Percentiles rank a stretch among this genome's conserved stretches.
Conservation (phyloP, 495 filamentous ascomycete genomes). For the Podospora didyma region DNA sequence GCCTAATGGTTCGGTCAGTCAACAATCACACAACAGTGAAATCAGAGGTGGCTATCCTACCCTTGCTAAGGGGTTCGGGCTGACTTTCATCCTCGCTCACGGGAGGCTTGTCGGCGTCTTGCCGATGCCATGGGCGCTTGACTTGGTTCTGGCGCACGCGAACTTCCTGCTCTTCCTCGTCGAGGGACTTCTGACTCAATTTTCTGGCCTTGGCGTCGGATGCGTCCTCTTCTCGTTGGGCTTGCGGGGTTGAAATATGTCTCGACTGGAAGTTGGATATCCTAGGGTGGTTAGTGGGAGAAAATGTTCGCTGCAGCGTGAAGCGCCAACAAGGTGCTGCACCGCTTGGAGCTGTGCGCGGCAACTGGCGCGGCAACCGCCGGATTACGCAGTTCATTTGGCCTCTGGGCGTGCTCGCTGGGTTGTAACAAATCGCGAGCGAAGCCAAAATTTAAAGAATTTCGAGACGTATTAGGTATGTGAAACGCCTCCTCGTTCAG, state of each 20-base stretch:
- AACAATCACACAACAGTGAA: not conserved
- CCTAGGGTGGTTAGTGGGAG: not conserved
- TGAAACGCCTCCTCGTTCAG: no score
- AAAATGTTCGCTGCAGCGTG: not conserved
- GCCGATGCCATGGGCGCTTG: conserved; percentile 63
- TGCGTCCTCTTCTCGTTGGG: conserved; percentile 3
- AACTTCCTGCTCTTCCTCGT: conserved; percentile 36
- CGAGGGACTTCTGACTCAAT: conserved; percentile 34
- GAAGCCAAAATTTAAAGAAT: no score
- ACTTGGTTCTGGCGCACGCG: conserved; percentile 28
- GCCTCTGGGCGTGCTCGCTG: no score
- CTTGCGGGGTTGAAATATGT: not conserved
- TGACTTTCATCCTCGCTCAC: conserved; percentile 38
- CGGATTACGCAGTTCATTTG: no score
- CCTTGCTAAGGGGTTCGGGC: conserved; percentile 57
- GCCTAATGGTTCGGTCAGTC: conserved; percentile 42
- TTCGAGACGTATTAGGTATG: no score
- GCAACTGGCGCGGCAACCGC: no score
- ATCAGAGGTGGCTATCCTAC: conserved; percentile 31
- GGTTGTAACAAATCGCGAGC: no score
- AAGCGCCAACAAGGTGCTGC: not conserved
- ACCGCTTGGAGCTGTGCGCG: not conserved
- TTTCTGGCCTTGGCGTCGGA: conserved; percentile 31
- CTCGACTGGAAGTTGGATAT: not conserved
- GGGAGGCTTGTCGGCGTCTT: conserved; percentile 57